Percentiles rank a stretch among this genome's conserved stretches.
These are phyloP conservation scores for Helianthus tuberosus DNA, from an alignment of 129 eudicot species.

Conservation along the genomic window DNA sequence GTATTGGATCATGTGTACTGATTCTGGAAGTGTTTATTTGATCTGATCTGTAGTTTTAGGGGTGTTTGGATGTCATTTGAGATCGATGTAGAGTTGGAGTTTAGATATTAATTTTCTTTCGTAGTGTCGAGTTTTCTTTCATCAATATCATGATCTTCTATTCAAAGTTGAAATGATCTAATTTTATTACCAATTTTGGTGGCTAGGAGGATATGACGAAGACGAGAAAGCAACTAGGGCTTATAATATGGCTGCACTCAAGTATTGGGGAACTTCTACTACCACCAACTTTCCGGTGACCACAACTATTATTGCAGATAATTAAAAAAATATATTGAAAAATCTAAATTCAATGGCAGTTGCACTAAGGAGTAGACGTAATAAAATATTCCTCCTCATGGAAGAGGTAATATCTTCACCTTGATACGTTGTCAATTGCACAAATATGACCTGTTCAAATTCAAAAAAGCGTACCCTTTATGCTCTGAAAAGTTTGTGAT, in stretches of 20 bases:
- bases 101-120: too few species aligned
- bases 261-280: slow-evolving; percentile 98
- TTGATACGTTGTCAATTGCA: too few species aligned
- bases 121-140: neutral
- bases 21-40: neutral
- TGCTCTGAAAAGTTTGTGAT: too few species aligned
- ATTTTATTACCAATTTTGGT: neutral
- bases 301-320: too few species aligned
- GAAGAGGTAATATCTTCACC: too few species aligned
- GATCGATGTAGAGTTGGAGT: neutral
- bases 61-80: slow-evolving; percentile 21
- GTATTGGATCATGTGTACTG: neutral
- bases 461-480: too few species aligned
- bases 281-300: slow-evolving; percentile 93
- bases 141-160: neutral
- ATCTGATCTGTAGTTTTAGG: slow-evolving; percentile 16
- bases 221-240: slow-evolving; percentile 99
- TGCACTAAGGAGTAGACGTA: too few species aligned
- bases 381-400: too few species aligned
- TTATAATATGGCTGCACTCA: slow-evolving; percentile 92
- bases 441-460: too few species aligned
- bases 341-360: too few species aligned
- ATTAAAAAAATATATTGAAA: too few species aligned
- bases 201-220: slow-evolving; percentile 94
- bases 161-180: neutral